Conservation (phyloP, 2,329 filamentous ascomycete species). For the Massarina eburnea region DNA sequence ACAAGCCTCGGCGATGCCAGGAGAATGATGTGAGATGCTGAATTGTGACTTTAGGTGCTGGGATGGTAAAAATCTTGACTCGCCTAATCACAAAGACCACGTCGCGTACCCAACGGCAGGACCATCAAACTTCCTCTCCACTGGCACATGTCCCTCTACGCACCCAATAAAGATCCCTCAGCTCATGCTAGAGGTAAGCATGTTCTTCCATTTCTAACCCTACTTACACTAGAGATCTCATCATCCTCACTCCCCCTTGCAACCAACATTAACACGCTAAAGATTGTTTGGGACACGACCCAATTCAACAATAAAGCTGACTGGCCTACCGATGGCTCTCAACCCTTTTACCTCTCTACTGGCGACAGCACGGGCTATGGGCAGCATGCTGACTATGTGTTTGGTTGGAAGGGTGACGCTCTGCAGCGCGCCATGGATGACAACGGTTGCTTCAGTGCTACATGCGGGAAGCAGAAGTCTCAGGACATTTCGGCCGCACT, state of each 20-base stretch:
- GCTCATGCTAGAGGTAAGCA: constrained; percentile 46
- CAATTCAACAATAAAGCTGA: constrained; percentile 24
- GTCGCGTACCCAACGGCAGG: constrained; percentile 46
- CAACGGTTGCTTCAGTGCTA: constrained; percentile 20
- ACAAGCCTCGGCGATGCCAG: neutral
- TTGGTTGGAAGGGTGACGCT: constrained; percentile 22
- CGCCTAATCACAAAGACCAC: constrained; percentile 58
- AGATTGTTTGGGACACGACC: constrained; percentile 44
- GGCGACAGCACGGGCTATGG: constrained; percentile 18
- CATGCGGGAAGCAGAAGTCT: constrained; percentile 13
- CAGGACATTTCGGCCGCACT: constrained; percentile 16
- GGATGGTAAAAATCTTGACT: constrained; percentile 54
- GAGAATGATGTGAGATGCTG: neutral
- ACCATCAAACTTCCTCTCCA: constrained; percentile 20
- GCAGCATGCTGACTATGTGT: constrained; percentile 19
- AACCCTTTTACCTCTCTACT: constrained; percentile 20
- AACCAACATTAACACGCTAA: constrained; percentile 28
- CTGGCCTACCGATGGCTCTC: constrained; percentile 21
- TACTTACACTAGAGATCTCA: neutral
- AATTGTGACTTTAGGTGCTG: constrained; percentile 18
- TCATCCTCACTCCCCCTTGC: constrained; percentile 18
- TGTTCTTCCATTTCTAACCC: constrained; percentile 1
- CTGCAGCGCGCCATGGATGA: constrained; percentile 24
- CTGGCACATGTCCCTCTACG: constrained; percentile 42
- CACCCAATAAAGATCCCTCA: constrained; percentile 53